Evolutionary conservation across 1,284 basidiomycete species (phyloP).

Genomic region (Lentinula novae-zelandiae): DNA sequence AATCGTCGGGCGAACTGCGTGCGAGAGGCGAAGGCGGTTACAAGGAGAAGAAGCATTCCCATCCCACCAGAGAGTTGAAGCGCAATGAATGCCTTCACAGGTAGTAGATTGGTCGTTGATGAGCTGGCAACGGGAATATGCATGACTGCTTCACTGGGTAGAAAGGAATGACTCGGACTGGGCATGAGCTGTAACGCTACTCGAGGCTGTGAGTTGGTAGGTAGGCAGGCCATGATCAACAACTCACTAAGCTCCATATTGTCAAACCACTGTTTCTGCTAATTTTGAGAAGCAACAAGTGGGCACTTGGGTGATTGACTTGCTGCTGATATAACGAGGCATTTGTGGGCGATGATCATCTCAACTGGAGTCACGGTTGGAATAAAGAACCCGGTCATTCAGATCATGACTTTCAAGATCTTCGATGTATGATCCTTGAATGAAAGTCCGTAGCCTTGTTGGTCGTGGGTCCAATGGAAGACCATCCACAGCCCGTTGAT

Average conservation of each 20-base stretch:
- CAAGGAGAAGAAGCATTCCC: background rate
- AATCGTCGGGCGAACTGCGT: background rate
- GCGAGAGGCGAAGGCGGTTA: background rate
- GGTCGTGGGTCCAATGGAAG: no score
- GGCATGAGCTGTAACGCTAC: background rate
- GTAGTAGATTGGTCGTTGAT: background rate
- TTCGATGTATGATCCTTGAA: no score
- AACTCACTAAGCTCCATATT: background rate
- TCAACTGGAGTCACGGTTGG: no score
- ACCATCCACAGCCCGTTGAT: no score
- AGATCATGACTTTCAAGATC: no score
- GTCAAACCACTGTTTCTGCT: background rate
- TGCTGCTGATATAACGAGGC: no score
- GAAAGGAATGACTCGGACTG: background rate
- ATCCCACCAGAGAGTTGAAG: background rate
- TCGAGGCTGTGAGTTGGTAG: background rate
- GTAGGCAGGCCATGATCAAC: background rate
- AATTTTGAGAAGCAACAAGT: no score
- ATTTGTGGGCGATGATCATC: no score
- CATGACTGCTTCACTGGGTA: background rate
- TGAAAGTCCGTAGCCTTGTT: background rate
- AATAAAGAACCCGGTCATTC: no score
- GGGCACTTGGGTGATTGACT: no score
- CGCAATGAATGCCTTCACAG: background rate
- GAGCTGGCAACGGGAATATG: background rate